phyloP scores from a whole-genome alignment of 345 rosid species.

The Acer saccharum region DNA sequence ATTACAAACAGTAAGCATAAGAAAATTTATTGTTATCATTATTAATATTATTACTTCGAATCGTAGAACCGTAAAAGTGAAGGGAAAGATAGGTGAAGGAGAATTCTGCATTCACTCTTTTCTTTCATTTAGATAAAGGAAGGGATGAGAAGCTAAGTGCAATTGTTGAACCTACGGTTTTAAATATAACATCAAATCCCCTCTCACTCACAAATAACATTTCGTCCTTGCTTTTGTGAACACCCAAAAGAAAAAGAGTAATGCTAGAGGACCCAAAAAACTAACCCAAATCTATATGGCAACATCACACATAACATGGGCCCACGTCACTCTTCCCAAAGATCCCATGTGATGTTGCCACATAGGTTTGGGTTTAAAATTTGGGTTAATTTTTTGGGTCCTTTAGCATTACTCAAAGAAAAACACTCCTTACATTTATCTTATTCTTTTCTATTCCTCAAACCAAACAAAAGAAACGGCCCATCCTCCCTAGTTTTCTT shows the following conservation, averaged over 20 bases:
- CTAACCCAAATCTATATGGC: no score
- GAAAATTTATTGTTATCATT: neutral
- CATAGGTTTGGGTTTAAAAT: no score
- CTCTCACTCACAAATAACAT: neutral
- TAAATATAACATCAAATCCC: slow-evolving; percentile 2
- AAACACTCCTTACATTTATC: neutral
- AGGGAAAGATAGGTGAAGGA: neutral
- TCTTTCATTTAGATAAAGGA: neutral
- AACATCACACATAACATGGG: no score
- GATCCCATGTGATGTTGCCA: no score
- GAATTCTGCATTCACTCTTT: neutral
- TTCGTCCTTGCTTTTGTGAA: neutral
- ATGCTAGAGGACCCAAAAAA: no score
- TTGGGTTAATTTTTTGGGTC: no score
- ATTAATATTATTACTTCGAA: neutral
- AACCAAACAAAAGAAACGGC: neutral
- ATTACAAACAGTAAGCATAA: neutral
- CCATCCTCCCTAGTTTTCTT: neutral
- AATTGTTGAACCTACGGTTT: neutral
- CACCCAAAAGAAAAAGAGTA: neutral
- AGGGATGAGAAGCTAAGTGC: neutral
- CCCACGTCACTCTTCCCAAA: no score
- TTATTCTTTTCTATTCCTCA: neutral
- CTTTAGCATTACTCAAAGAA: no score
- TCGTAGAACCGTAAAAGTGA: neutral